Percentiles rank a stretch among this genome's conserved stretches.
Evolutionary conservation across 2,329 filamentous ascomycete genomes (phyloP).

Genomic region (Akanthomyces uredinophilus): DNA sequence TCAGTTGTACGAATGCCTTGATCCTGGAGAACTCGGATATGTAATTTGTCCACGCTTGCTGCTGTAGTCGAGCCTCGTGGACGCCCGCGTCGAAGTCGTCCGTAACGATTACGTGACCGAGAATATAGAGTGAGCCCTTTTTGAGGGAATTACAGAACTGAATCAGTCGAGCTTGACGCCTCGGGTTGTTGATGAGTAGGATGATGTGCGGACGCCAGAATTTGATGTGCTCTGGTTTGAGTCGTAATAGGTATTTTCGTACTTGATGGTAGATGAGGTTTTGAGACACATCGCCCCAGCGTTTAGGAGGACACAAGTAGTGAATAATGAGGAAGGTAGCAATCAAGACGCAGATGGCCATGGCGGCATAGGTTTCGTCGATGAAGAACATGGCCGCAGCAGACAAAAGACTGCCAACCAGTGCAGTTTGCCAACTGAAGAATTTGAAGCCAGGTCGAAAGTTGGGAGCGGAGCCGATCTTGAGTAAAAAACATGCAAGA

Average conservation of each 20-base stretch:
- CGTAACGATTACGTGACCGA: slow-evolving; percentile 84
- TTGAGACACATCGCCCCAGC: slow-evolving; percentile 87
- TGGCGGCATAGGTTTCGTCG: slow-evolving; percentile 72
- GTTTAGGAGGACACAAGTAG: slow-evolving; percentile 77
- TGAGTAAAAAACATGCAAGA: slow-evolving; percentile 78
- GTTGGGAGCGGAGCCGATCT: slow-evolving; percentile 82
- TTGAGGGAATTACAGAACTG: slow-evolving; percentile 90
- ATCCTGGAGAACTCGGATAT: slow-evolving; percentile 77
- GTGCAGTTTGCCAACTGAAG: slow-evolving; percentile 81
- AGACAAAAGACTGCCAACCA: slow-evolving; percentile 68
- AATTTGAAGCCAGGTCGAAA: slow-evolving; percentile 85
- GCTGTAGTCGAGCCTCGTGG: slow-evolving; percentile 74
- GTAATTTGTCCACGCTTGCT: slow-evolving; percentile 78
- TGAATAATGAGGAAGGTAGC: slow-evolving; percentile 81
- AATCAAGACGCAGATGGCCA: slow-evolving; percentile 67
- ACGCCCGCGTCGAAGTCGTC: slow-evolving; percentile 75
- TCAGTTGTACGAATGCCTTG: slow-evolving; percentile 84
- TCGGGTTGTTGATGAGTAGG: slow-evolving; percentile 74
- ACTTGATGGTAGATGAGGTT: slow-evolving; percentile 83
- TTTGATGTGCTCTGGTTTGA: slow-evolving; percentile 85
- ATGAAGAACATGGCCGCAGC: slow-evolving; percentile 86
- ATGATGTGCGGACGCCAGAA: slow-evolving; percentile 90
- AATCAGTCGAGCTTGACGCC: slow-evolving; percentile 76
- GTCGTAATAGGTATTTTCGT: slow-evolving; percentile 76
- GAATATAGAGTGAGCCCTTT: slow-evolving; percentile 77